Conservation (phyloP, 495 filamentous ascomycete genomes). For the Aspergillus panamensis region DNA sequence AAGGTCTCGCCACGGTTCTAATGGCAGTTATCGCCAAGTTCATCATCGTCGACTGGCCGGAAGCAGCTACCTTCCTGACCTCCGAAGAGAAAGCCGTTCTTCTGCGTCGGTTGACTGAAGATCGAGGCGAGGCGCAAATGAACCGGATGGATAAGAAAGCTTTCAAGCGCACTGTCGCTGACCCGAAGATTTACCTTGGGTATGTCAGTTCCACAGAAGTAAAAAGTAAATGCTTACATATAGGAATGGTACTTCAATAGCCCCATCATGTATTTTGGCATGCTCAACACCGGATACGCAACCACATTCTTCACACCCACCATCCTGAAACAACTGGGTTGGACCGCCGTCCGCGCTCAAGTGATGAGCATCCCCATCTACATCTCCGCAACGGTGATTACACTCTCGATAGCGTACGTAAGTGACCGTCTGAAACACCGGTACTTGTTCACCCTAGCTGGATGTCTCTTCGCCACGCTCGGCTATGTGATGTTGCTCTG, state of each 20-base stretch:
- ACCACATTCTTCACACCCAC: slow-evolving; percentile 54
- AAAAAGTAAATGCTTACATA: background rate
- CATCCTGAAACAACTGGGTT: slow-evolving; percentile 56
- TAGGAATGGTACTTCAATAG: slow-evolving; percentile 15
- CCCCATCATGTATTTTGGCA: slow-evolving; percentile 48
- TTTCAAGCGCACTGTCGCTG: slow-evolving; percentile 43
- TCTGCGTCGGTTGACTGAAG: slow-evolving; percentile 38
- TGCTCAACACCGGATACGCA: slow-evolving; percentile 49
- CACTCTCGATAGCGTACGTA: slow-evolving; percentile 41
- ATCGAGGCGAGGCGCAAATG: slow-evolving; percentile 46
- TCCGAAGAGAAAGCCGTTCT: slow-evolving; percentile 41
- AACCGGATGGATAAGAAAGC: slow-evolving; percentile 45
- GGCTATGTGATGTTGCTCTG: slow-evolving; percentile 51
- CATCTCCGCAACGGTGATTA: slow-evolving; percentile 44
- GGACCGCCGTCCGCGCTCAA: slow-evolving; percentile 47
- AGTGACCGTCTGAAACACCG: slow-evolving; percentile 50
- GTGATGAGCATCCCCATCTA: slow-evolving; percentile 57
- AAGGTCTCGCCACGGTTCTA: background rate
- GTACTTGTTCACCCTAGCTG: slow-evolving; percentile 48
- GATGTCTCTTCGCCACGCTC: slow-evolving; percentile 44
- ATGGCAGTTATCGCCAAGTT: slow-evolving; percentile 47
- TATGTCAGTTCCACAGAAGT: slow-evolving; percentile 11
- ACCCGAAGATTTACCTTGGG: slow-evolving; percentile 57
- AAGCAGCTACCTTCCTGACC: slow-evolving; percentile 44
- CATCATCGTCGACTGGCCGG: slow-evolving; percentile 53